Evolutionary conservation across 768 basidiomycete species (phyloP), one percentile per base, ranked within the genome.

Genomic region (Amanita fuliginea): DNA sequence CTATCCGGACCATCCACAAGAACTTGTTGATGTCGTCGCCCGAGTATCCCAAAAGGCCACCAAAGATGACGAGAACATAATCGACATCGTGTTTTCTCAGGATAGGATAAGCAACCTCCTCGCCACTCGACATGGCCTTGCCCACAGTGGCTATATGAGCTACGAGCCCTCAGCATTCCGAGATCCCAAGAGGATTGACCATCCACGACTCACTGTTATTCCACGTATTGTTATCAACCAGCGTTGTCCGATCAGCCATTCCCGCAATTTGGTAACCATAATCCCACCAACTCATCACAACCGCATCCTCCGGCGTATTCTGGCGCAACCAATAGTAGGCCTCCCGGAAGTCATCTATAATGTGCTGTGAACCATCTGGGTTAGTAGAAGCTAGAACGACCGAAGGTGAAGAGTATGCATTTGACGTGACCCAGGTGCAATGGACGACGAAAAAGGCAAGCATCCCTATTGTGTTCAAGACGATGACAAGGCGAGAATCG

Each of bases 1-100:
- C 81, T 56, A 92, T 91, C 49, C 89, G 81, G 51, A 97, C 84
- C 90, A 97, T 97, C 94, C 94, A 97, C 43, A 99, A 68, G 78
- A 97, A 99, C 68, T 99, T 99, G 80, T 99, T 99, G 72, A 99
- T 87, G 62, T 99, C 96, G 63, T 99, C 96, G 11, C 95, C 96
- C 18, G 92, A 95, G 66, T 97, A 99, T 6, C 94, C 96, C 48
- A 98, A 73, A 35, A 99, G 73, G 40, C 93, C 95, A 35, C 96
- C 96, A 62, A 98, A 98, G 66, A 99, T 97, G 67, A 98, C 75
- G 44, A 99, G 81, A 45, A 99, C 83, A 63, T 99, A 98, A 63
- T 92, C 89, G 45, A 98, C 96, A 59, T 99, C 92, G 63, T 99
- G 96, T 66, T 96, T 91, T 52, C 90, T 80, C 51, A 99, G 76